Percentiles rank a stretch among this genome's conserved stretches.
Conservation (phyloP, 345 rosid genomes). For the Brassica juncea region DNA sequence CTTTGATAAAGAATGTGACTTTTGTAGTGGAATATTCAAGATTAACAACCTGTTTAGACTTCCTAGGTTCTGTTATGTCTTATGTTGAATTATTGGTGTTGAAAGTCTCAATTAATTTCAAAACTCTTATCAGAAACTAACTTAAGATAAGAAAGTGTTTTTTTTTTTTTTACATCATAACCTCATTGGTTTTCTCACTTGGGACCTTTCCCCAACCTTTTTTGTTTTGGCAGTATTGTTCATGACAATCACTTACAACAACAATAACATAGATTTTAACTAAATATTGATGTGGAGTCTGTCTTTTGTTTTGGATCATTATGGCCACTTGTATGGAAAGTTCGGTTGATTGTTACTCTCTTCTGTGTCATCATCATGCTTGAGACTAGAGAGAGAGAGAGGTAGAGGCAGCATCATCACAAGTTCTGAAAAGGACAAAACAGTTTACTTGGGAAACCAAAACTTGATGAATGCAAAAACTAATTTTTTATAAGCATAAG, state of each 20-base stretch:
- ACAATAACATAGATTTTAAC: not conserved
- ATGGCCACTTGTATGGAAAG: conserved; percentile 24
- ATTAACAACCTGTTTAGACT: not conserved
- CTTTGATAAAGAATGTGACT: conserved; percentile 19
- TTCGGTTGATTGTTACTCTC: conserved; percentile 15
- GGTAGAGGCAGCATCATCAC: conserved; percentile 11
- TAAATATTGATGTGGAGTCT: conserved; percentile 6
- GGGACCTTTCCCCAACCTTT: conserved; percentile 2
- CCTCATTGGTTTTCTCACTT: conserved; percentile 29
- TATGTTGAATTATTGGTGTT: conserved; percentile 16
- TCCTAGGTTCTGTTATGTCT: conserved; percentile 11
- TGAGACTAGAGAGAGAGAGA: conserved; percentile 1
- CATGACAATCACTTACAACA: conserved; percentile 16
- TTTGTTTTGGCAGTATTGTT: conserved; percentile 31
- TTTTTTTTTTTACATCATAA: not conserved
- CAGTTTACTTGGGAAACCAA: conserved; percentile 37
- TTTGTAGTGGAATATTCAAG: conserved; percentile 13
- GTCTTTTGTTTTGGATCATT: conserved; percentile 35
- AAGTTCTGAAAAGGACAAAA: conserved; percentile 33
- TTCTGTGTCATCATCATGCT: conserved; percentile 36
- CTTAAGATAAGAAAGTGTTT: not conserved
- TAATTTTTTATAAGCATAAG: conserved; percentile 13
- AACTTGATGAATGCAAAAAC: conserved; percentile 27
- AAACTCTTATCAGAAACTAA: not conserved
- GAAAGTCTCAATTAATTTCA: not conserved